Base-by-base conservation (phyloP, 176 grass and related monocot genomes). In the Saccharum spontaneum region DNA sequence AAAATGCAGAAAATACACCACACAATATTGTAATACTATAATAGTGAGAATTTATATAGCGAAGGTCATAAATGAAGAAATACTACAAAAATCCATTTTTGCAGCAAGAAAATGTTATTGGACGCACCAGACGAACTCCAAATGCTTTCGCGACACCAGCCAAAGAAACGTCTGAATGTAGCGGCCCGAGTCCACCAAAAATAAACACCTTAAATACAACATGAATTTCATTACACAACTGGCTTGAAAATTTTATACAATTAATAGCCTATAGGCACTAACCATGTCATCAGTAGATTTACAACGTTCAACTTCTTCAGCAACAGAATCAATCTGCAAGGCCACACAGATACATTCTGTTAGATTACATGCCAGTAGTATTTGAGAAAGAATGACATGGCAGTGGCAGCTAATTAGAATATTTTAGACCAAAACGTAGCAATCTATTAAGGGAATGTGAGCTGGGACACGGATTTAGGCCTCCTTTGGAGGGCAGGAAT, bases 71-170 rank as follows among this genome's bases (percentile, higher is more conserved):
- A 37, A 86, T 54, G 33, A 78, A 78, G 0, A 5, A 86, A 69
- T 70, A 63, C 43, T 55, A 72, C 8, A 66, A 83, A 13, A 30
- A 33, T 37, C 24, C 59, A 39, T 55, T 79, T 73, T 67, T 75
- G 59, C 22, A 31, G 45, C 43, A 83, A 71, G 15, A 64, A 67
- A 66, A 60, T 57, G 73, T 52, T 74, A 73, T 46, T 75, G 15
- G 3, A 84, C 78, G 45, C 78, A 99, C 97, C 93, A 99, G 80
- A 81, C 91, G 97, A 82, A 99, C 97, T 90, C 93, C 97, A 94
- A 99, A 99, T 90, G 93, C 91, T 92, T 99, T 99, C 59, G 93
- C 97, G 6, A 99, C 91, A 72, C 97, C 93, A 64, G 93, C 88
- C 75, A 94, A 61, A 71, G 91, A 94, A 92, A 99, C 72, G 78